A percentile compares a stretch with the other conserved stretches of the same genome.
These are phyloP conservation scores for Tolypocladium cylindrosporum DNA, from an alignment of 2,329 filamentous ascomycete species.

Conservation along the genomic window DNA sequence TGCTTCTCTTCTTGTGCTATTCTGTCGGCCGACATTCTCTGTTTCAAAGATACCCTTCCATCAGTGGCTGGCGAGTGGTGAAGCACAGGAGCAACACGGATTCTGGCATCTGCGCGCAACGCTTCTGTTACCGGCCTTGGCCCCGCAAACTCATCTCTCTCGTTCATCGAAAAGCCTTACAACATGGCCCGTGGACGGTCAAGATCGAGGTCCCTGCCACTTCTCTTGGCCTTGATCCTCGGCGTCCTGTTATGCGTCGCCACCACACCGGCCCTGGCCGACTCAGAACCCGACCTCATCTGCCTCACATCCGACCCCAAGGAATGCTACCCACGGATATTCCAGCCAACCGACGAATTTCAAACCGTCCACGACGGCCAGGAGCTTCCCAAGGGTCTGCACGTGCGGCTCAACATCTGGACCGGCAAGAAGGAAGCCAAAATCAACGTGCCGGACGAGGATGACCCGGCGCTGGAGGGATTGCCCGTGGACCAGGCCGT, in stretches of 20 bases:
- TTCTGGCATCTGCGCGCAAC: background rate
- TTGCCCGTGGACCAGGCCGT: slow-evolving; percentile 42
- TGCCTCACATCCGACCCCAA: slow-evolving; percentile 49
- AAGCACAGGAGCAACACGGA: background rate
- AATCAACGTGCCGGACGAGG: slow-evolving; percentile 49
- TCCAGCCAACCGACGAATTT: slow-evolving; percentile 55
- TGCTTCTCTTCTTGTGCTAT: background rate
- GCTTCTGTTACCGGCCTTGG: background rate
- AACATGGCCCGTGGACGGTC: background rate
- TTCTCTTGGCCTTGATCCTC: slow-evolving; percentile 13
- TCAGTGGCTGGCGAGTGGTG: background rate
- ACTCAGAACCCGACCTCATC: slow-evolving; percentile 45
- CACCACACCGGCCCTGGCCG: slow-evolving; percentile 13
- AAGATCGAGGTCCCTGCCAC: background rate
- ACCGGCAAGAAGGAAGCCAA: slow-evolving; percentile 57
- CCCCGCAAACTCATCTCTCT: background rate
- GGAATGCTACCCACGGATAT: slow-evolving; percentile 58
- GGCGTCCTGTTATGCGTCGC: slow-evolving; percentile 16
- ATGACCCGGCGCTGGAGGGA: slow-evolving; percentile 35
- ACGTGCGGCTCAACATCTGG: slow-evolving; percentile 55
- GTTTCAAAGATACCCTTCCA: background rate
- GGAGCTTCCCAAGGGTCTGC: slow-evolving; percentile 53
- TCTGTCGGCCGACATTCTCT: too few species aligned
- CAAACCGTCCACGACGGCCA: slow-evolving; percentile 54
- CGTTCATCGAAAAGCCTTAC: background rate